These are phyloP conservation scores for Paracoccidioides lutzii DNA, from an alignment of 2,329 filamentous ascomycete species.

Conservation along the genomic window DNA sequence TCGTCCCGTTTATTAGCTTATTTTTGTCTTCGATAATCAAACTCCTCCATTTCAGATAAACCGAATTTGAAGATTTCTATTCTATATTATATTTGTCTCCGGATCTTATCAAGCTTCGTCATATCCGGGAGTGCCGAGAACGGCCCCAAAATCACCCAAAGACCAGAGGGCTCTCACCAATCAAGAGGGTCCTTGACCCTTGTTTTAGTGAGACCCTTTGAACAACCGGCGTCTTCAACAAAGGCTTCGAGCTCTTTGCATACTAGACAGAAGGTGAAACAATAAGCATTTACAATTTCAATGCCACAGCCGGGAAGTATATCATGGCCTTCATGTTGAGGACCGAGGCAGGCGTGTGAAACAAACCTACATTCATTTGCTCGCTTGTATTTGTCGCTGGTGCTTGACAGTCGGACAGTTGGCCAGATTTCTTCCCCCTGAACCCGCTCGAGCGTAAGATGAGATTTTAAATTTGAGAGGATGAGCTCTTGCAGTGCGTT, in stretches of 20 bases:
- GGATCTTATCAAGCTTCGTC: no score
- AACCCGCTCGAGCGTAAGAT: constrained; percentile 9
- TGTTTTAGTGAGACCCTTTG: neutral
- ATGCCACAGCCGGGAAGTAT: neutral
- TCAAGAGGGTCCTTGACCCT: neutral
- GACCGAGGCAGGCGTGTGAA: neutral
- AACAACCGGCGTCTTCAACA: neutral
- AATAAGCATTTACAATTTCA: neutral
- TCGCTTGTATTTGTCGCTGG: constrained; percentile 1
- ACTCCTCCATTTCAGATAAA: no score
- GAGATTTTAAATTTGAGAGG: constrained; percentile 8
- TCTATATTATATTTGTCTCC: no score
- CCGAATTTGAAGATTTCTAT: no score
- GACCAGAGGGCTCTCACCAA: constrained; percentile 2
- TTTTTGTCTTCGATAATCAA: no score
- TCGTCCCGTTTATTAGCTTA: no score
- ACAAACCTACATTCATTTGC: constrained; percentile 1
- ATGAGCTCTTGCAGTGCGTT: constrained; percentile 6
- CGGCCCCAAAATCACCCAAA: neutral
- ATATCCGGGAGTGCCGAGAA: no score
- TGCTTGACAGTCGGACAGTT: neutral
- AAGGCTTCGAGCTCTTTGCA: constrained; percentile 14
- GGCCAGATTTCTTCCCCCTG: constrained; percentile 8
- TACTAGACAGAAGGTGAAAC: constrained; percentile 6
- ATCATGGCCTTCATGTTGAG: neutral